Conservation (phyloP, 345 rosid genomes). For the Odontarrhena argentea region DNA sequence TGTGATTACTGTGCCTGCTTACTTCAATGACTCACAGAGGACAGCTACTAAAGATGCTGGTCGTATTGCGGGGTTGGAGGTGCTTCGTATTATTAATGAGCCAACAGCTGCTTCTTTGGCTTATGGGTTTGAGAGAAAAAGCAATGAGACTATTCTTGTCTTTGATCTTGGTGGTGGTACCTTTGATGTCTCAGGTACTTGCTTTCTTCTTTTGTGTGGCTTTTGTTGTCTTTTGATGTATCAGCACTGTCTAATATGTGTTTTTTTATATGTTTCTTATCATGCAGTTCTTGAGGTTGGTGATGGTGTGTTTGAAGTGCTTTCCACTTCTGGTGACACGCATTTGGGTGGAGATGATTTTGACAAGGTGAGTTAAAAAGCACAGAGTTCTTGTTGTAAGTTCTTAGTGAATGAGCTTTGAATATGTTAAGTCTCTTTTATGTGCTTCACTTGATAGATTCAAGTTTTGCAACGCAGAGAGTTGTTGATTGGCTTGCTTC, state of each 20-base stretch:
- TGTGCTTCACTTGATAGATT: background rate
- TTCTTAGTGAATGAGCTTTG: background rate
- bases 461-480: slow-evolving; percentile 53
- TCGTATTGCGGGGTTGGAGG: slow-evolving; percentile 78
- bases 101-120: slow-evolving; percentile 99
- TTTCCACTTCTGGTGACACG: slow-evolving; percentile 97
- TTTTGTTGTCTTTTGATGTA: background rate
- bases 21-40: slow-evolving; percentile 87
- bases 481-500: slow-evolving; percentile 94
- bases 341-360: slow-evolving; percentile 99
- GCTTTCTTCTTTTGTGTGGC: too few relatives aligned
- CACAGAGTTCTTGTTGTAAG: background rate
- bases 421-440: background rate
- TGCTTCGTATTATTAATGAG: slow-evolving; percentile 92
- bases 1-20: slow-evolving; percentile 76
- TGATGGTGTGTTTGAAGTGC: slow-evolving; percentile 99
- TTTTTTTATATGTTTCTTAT: slow-evolving; percentile 2
- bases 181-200: slow-evolving; percentile 93
- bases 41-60: slow-evolving; percentile 99
- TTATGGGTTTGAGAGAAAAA: slow-evolving; percentile 94
- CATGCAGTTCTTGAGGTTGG: slow-evolving; percentile 94
- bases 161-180: slow-evolving; percentile 99
- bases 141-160: slow-evolving; percentile 90
- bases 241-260: background rate
- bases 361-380: slow-evolving; percentile 62